Base-by-base conservation (phyloP, 2,329 filamentous ascomycete genomes). In the Parascedosporium putredinis region DNA sequence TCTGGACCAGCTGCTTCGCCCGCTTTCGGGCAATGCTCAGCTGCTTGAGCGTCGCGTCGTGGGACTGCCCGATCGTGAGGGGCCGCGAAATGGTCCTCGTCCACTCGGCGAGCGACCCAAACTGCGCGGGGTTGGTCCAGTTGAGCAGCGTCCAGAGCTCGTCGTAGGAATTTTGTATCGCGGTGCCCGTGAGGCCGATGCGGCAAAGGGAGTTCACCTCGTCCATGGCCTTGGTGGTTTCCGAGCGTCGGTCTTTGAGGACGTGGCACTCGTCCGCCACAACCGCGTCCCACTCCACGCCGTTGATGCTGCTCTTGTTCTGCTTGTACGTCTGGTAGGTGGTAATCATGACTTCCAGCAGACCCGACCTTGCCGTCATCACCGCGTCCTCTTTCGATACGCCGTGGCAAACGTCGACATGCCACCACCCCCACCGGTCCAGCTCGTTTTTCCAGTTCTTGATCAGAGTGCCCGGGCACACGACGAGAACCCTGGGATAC, bases 121-220 rank as follows among this genome's bases (percentile, higher is more conserved):
- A 77, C 44, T 75, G 67, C 0, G 89, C 91, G 0, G 93, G 93
- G 57, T 94, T 93, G 0, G 89, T 90, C 93, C 93, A 98, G 62
- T 98, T 95, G 2, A 98, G 72, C 0, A 98, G 72, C 0, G 89
- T 94, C 91, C 91, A 98, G 1, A 98, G 75, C 64, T 98, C 93
- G 61, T 96, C 88, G 62, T 98, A 98, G 56, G 88, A 93, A 65
- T 98, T 98, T 62, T 98, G 93, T 42, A 98, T 96, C 0, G 91
- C 91, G 0, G 93, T 98, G 2, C 93, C 93, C 0, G 90, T 97
- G 7, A 98, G 73, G 0, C 93, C 93, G 53, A 98, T 90, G 29
- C 93, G 80, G 60, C 93, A 97, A 2, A 97, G 76, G 0, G 90
- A 82, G 58, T 98, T 98, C 57, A 97, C 73, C 53, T 90, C 80